Evolutionary conservation across 1,139 yeast species (phyloP).

Genomic region (Diutina rugosa): DNA sequence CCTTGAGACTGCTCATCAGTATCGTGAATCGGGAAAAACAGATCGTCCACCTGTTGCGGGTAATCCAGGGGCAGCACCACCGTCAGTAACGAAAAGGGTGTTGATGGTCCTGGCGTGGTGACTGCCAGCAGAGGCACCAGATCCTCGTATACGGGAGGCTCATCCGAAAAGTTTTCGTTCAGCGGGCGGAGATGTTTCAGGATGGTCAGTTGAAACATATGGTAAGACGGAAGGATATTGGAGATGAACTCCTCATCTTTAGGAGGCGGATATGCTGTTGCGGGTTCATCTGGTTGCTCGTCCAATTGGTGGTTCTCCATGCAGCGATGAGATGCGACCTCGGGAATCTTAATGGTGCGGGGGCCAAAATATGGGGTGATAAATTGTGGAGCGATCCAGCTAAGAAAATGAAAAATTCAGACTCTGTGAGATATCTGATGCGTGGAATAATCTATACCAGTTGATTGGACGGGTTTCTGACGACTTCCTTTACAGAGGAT

Average conservation of each 20-base stretch:
- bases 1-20: constrained; percentile 14
- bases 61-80: constrained; percentile 6
- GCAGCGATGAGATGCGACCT: not conserved
- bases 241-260: constrained; percentile 20
- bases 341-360: not conserved
- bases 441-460: too few relatives aligned
- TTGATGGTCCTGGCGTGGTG: constrained; percentile 10
- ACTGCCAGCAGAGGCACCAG: constrained; percentile 12
- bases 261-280: not conserved
- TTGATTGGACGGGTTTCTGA: too few relatives aligned
- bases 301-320: not conserved
- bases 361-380: not conserved
- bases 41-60: constrained; percentile 2
- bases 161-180: constrained; percentile 27
- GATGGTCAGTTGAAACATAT: constrained; percentile 33
- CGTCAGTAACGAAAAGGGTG: constrained; percentile 6
- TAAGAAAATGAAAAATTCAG: too few relatives aligned
- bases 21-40: constrained; percentile 2
- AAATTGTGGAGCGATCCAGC: not conserved
- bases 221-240: constrained; percentile 33
- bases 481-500: too few relatives aligned
- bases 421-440: too few relatives aligned
- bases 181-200: constrained; percentile 25
- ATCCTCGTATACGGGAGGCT: constrained; percentile 32
- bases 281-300: not conserved